Percentiles rank a stretch among this genome's conserved stretches.
Evolutionary conservation across 495 filamentous ascomycete species (phyloP).

Genomic region (Daldinia grandis): DNA sequence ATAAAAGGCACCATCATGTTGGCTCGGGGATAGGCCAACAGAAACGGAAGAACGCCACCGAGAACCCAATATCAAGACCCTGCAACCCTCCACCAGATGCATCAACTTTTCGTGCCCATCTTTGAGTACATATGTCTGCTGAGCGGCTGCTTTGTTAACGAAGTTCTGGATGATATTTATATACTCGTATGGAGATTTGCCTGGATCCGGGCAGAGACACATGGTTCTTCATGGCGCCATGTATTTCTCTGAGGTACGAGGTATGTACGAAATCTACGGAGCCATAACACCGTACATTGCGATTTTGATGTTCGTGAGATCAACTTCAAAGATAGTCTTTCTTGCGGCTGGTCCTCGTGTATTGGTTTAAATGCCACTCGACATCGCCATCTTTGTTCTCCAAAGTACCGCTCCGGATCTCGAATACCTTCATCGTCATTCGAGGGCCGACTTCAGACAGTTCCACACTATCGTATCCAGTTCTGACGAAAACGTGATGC

Average conservation of each 20-base stretch:
- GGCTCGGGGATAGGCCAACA: neutral
- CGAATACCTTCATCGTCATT: conserved; percentile 96
- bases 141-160: conserved; percentile 14
- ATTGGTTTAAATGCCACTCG: conserved; percentile 95
- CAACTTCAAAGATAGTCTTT: conserved; percentile 84
- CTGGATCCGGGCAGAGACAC: conserved; percentile 2
- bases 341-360: conserved; percentile 89
- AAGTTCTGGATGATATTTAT: conserved; percentile 21
- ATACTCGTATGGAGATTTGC: conserved; percentile 31
- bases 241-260: conserved; percentile 21
- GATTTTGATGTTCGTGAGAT: neutral
- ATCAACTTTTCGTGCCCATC: conserved; percentile 7
- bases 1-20: neutral
- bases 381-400: conserved; percentile 97
- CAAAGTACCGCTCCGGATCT: conserved; percentile 90
- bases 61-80: neutral
- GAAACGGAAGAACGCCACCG: neutral
- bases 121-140: conserved; percentile 17
- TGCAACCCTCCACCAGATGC: conserved; percentile 3
- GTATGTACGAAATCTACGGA: neutral
- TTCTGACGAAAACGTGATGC: conserved; percentile 59
- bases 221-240: conserved; percentile 19
- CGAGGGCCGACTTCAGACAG: conserved; percentile 93
- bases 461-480: conserved; percentile 81
- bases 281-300: neutral